Base-by-base conservation (phyloP, 1,284 basidiomycete genomes). In the Ceratobasidium sp. region DNA sequence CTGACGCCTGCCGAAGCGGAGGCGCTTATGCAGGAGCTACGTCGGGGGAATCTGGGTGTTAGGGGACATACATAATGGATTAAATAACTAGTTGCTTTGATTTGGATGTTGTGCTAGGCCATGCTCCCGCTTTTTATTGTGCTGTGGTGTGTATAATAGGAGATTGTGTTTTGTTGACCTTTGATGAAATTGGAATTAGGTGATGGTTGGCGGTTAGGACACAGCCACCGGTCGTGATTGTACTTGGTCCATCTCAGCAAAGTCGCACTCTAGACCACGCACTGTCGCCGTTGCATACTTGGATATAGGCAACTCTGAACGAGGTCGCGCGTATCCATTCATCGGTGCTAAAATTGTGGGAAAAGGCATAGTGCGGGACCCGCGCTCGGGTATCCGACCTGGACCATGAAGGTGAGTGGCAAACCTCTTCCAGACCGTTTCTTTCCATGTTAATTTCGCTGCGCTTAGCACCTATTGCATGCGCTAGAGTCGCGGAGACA, bases 381-480 rank as follows among this genome's bases (percentile, higher is more conserved):
- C 59, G 39, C 27, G 41, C 61, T 37, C 49, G 64, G 49, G 49
- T 53, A 31, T 54, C 22, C 64, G 34, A 13, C 46, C 6, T 14
- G 24, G 51, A 58, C 39, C 16, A 69, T 69, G 53, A 69, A 69
- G 53, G 66, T 58, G 37, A 48, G 66, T 58, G 27, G 22, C 59
- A 19, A 8, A n/a, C 11, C 22, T 11, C 22, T 7, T 51, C 29
- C 4, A 19, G 6, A 16, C 29, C 6, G 16, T 54, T 53, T 53
- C 19, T 41, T 54, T 29, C n/a, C 11, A 11, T 29, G 14, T 39
- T 68, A 22, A 54, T 29, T 51, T 9, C 1, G 9, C 11, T n/a
- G n/a, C 2, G 37, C 24, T 27, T 53, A 90, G 92, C 91, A 94
- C 82, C 89, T 94, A 80, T 86, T 94, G 74, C 86, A 90, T 83